phyloP scores from a whole-genome alignment of 2,329 filamentous ascomycete species.

The Arachnopeziza araneosa region DNA sequence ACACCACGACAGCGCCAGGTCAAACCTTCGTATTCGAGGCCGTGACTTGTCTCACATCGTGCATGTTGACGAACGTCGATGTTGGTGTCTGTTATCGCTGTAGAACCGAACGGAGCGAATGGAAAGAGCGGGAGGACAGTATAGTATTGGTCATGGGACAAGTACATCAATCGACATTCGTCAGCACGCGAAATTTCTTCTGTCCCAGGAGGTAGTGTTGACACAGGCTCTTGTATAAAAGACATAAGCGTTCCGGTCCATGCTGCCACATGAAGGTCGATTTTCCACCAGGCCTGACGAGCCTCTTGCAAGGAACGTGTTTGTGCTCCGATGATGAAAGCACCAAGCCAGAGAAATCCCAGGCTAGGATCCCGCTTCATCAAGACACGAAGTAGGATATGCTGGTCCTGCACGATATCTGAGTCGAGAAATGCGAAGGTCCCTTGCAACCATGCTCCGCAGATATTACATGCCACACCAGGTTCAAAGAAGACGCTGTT shows the following conservation, averaged over 20 bases:
- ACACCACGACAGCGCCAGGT: constrained; percentile 14
- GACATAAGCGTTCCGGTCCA: constrained; percentile 24
- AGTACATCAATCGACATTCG: constrained; percentile 21
- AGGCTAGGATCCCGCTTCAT: constrained; percentile 18
- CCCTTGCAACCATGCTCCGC: constrained; percentile 19
- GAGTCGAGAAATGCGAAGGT: constrained; percentile 20
- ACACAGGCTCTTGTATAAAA: constrained; percentile 22
- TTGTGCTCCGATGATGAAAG: constrained; percentile 18
- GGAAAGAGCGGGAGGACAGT: constrained; percentile 17
- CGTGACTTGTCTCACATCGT: constrained; percentile 12
- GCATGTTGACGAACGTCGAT: constrained; percentile 20
- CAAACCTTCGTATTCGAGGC: constrained; percentile 16
- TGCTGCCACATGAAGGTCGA: constrained; percentile 19
- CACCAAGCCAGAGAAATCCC: constrained; percentile 20
- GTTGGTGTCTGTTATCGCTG: constrained; percentile 16
- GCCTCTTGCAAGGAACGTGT: constrained; percentile 16
- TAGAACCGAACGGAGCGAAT: constrained; percentile 19
- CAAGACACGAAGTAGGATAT: constrained; percentile 14
- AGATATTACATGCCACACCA: constrained; percentile 19
- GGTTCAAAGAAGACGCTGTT: constrained; percentile 20
- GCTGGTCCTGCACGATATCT: constrained; percentile 11
- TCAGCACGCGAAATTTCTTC: constrained; percentile 19
- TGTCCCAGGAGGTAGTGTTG: constrained; percentile 3
- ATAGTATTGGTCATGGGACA: constrained; percentile 16
- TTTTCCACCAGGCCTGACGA: constrained; percentile 16